Conservation (phyloP, 345 rosid genomes). For the thale cress (Arabidopsis thaliana) region DNA sequence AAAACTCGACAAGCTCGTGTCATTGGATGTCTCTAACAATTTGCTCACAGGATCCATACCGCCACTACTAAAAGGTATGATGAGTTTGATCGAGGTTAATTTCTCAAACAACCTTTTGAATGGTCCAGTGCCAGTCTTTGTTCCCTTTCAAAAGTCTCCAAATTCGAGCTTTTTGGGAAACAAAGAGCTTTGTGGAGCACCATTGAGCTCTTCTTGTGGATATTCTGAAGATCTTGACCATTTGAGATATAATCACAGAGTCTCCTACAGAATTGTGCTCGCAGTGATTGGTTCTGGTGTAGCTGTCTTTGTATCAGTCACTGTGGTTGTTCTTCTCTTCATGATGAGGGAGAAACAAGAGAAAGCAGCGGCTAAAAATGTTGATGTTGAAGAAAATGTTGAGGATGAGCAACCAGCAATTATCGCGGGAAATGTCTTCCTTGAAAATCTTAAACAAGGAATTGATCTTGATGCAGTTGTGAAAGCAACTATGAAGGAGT, state of each 20-base stretch:
- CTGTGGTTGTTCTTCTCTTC: slow-evolving; percentile 81
- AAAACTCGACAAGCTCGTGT: slow-evolving; percentile 81
- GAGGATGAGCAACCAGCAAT: slow-evolving; percentile 63
- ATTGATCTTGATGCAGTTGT: slow-evolving; percentile 87
- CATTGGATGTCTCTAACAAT: slow-evolving; percentile 86
- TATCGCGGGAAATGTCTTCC: slow-evolving; percentile 76
- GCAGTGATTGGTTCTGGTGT: slow-evolving; percentile 92
- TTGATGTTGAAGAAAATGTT: slow-evolving; percentile 54
- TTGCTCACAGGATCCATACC: slow-evolving; percentile 83
- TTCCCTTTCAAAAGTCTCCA: slow-evolving; percentile 88
- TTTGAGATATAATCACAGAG: slow-evolving; percentile 69
- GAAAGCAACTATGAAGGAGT: slow-evolving; percentile 80
- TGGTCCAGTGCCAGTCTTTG: slow-evolving; percentile 73
- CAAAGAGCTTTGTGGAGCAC: slow-evolving; percentile 90
- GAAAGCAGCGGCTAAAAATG: slow-evolving; percentile 61
- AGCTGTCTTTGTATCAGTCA: slow-evolving; percentile 84
- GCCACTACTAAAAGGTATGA: slow-evolving; percentile 69
- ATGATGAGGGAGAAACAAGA: slow-evolving; percentile 98
- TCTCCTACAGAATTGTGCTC: slow-evolving; percentile 80
- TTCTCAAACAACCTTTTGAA: slow-evolving; percentile 81
- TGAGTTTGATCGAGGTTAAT: slow-evolving; percentile 91
- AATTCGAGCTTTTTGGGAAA: slow-evolving; percentile 78
- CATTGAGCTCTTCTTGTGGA: slow-evolving; percentile 66
- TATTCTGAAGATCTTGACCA: slow-evolving; percentile 48
- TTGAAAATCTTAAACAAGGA: slow-evolving; percentile 88